phyloP scores from a whole-genome alignment of 2,329 filamentous ascomycete genomes.

The Aspergillus carbonarius region DNA sequence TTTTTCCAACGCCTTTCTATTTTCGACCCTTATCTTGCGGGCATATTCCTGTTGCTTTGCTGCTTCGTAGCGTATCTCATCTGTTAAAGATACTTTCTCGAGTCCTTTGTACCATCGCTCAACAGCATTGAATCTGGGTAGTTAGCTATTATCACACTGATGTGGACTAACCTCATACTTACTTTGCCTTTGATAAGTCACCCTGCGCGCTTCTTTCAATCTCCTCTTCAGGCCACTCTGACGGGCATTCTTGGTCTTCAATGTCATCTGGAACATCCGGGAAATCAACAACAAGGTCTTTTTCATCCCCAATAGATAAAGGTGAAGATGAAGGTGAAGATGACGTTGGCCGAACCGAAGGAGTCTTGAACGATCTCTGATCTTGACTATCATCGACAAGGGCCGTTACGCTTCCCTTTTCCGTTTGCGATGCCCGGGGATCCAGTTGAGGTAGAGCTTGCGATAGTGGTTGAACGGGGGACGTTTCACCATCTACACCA shows the following conservation, averaged over 20 bases:
- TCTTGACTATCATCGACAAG: neutral
- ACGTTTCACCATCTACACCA: neutral
- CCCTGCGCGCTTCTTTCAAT: neutral
- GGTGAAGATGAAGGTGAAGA: neutral
- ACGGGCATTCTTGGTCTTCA: neutral
- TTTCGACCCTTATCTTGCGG: conserved; percentile 8
- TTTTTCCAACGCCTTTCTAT: neutral
- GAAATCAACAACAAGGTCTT: neutral
- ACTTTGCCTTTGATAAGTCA: neutral
- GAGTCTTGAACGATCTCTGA: no score
- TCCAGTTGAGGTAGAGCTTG: neutral
- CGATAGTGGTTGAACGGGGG: no score
- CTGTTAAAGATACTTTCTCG: conserved; percentile 5
- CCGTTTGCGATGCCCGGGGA: neutral
- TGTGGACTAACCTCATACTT: neutral
- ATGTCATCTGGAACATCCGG: neutral
- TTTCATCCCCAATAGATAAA: neutral
- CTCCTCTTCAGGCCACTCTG: neutral
- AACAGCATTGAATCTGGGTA: conserved; percentile 10
- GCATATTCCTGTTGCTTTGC: conserved; percentile 9
- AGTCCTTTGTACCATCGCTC: conserved; percentile 10
- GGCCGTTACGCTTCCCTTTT: neutral
- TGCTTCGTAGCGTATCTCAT: conserved; percentile 11
- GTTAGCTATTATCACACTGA: neutral
- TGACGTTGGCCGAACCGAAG: neutral